These are phyloP conservation scores for Pseudocercospora fuligena DNA, from an alignment of 2,329 filamentous ascomycete genomes.

Conservation along the genomic window DNA sequence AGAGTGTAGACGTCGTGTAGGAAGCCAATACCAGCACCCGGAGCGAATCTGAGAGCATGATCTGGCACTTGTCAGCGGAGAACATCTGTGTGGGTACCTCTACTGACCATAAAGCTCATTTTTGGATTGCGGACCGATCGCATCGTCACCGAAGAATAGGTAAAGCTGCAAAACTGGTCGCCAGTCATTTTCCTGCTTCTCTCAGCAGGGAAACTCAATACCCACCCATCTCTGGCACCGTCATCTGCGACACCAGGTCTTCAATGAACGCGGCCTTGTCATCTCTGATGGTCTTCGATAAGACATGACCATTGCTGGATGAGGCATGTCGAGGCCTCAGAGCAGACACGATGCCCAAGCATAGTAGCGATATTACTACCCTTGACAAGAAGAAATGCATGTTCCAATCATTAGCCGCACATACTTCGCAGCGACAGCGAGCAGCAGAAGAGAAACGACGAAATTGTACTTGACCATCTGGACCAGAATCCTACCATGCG, in stretches of 20 bases:
- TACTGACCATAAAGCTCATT: constrained; percentile 24
- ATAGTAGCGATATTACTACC: constrained; percentile 1
- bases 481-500: background rate
- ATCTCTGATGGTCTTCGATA: constrained; percentile 62
- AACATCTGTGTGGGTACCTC: background rate
- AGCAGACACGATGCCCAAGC: background rate
- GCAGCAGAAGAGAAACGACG: constrained; percentile 58
- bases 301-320: constrained; percentile 49
- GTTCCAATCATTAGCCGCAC: background rate
- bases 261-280: constrained; percentile 51
- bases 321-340: constrained; percentile 29
- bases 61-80: constrained; percentile 1
- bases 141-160: constrained; percentile 29
- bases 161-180: constrained; percentile 24
- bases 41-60: constrained; percentile 22
- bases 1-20: constrained; percentile 25
- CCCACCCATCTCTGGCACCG: constrained; percentile 26
- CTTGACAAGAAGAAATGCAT: constrained; percentile 1
- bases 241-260: constrained; percentile 25
- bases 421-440: constrained; percentile 45
- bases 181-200: background rate
- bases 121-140: constrained; percentile 17
- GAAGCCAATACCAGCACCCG: constrained; percentile 25
- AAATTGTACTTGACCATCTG: constrained; percentile 1
- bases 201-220: background rate